Base-by-base conservation (phyloP, 1,139 yeast species). In the Casaregolazyma lundiana region DNA sequence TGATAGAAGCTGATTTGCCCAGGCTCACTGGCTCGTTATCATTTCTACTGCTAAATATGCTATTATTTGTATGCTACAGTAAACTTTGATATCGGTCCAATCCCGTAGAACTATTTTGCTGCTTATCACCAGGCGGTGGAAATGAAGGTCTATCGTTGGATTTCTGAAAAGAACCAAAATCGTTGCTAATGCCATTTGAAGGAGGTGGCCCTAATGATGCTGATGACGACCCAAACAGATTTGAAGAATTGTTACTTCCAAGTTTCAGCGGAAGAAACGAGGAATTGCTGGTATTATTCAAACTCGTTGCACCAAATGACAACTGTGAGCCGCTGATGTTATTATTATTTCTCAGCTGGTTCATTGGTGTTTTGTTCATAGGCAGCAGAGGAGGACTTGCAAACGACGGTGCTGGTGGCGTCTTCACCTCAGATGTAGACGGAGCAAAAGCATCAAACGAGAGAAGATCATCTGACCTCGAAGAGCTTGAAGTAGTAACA, bases 11-110 rank as follows among this genome's bases (percentile, higher is more conserved):
- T n/a, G n/a, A n/a, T n/a, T n/a, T n/a, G n/a, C n/a, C n/a, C n/a
- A n/a, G n/a, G n/a, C n/a, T n/a, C n/a, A n/a, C n/a, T n/a, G n/a
- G n/a, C n/a, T 26, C 32, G 13, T 26, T 26, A 26, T 26, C 32
- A 26, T 26, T n/a, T n/a, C n/a, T n/a, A 16, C 15, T 29, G 21
- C 6, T 6, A 8, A 19, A 16, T 35, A 15, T 35, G 22, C 16
- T 18, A 13, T 3, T 35, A 6, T 19, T n/a, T 17, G 3, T 35
- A 30, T 42, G 26, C 41, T 50, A 57, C 20, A 55, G 43, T 16
- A 57, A 40, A 44, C 61, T 55, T 36, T 55, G 59, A 39, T 53
- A 56, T 35, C 54, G 59, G 30, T 51, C 53, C 41, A 57, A 45
- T 16, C 51, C 44, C 6, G 46, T 43, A n/a, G 47, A 18, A 30